These are phyloP conservation scores for Lactarius tabidus DNA, from an alignment of 768 basidiomycete genomes.

Conservation along the genomic window DNA sequence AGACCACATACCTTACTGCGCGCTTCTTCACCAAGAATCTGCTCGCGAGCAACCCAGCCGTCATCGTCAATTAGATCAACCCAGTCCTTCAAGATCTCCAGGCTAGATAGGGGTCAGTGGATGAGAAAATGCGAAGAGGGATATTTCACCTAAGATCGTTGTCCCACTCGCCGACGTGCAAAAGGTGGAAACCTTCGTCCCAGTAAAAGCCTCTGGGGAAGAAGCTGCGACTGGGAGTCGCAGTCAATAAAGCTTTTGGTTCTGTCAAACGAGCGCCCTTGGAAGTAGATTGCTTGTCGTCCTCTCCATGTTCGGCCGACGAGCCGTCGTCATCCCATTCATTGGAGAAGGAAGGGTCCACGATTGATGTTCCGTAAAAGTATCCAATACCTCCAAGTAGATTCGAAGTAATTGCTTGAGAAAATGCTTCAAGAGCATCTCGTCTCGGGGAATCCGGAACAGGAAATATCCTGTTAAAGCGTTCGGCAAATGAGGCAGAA, in stretches of 20 bases:
- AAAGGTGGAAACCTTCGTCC: constrained; percentile 96
- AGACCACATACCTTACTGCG: constrained; percentile 68
- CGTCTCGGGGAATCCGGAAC: constrained; percentile 51
- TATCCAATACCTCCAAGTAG: constrained; percentile 92
- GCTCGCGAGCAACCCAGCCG: constrained; percentile 95
- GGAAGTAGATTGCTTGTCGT: constrained; percentile 38
- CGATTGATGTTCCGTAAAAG: constrained; percentile 87
- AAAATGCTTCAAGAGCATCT: constrained; percentile 61
- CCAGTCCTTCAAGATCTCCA: constrained; percentile 90
- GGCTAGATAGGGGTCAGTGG: constrained; percentile 38
- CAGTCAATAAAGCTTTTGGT: constrained; percentile 75
- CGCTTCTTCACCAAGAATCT: constrained; percentile 95
- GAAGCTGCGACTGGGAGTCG: constrained; percentile 93
- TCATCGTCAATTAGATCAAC: constrained; percentile 86
- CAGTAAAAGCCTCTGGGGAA: constrained; percentile 98
- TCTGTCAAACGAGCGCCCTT: constrained; percentile 67
- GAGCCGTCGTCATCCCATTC: constrained; percentile 81
- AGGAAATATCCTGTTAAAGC: constrained; percentile 70
- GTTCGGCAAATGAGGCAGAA: constrained; percentile 52
- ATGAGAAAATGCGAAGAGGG: not conserved
- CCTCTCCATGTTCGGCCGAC: constrained; percentile 38
- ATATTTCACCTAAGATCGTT: constrained; percentile 67
- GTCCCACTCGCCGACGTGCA: constrained; percentile 91
- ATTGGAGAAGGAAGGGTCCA: constrained; percentile 79
- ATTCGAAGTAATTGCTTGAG: constrained; percentile 86